Percentiles rank a stretch among this genome's conserved stretches.
These are phyloP conservation scores for Rhodosorus marinus DNA, from an alignment of 23 red algal genomes.

Conservation along the genomic window DNA sequence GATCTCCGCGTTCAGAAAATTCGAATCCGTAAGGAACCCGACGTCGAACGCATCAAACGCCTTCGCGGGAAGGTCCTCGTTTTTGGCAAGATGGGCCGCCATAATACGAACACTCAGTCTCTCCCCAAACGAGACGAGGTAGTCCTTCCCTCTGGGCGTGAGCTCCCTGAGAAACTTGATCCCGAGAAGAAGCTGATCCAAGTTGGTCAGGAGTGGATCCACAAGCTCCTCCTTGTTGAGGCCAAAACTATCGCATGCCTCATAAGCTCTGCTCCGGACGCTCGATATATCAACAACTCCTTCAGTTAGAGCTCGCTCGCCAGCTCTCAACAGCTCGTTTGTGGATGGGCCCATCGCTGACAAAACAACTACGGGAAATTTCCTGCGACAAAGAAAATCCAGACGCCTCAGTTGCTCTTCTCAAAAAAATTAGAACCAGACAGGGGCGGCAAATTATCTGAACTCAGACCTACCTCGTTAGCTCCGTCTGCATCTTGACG, in stretches of 20 bases:
- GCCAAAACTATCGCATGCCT: constrained; percentile 53
- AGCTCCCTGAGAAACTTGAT: constrained; percentile 96
- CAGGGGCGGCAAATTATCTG: too few species aligned
- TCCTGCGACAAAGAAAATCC: too few species aligned
- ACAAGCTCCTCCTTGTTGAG: constrained; percentile 68
- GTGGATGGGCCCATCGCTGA: constrained; percentile 89
- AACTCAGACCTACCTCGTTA: too few species aligned
- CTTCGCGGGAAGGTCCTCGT: constrained; percentile 43
- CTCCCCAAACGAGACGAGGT: constrained; percentile 85
- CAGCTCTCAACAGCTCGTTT: constrained; percentile 76
- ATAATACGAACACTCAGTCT: constrained; percentile 80
- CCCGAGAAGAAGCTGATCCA: constrained; percentile 90
- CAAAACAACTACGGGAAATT: constrained; percentile 72
- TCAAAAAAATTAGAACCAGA: too few species aligned
- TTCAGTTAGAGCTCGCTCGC: constrained; percentile 32
- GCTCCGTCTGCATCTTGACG: constrained; percentile 32
- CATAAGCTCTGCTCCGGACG: constrained; percentile 67
- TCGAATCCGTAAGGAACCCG: constrained; percentile 73
- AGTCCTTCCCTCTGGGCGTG: constrained; percentile 60
- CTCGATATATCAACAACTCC: constrained; percentile 77
- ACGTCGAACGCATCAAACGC: constrained; percentile 78
- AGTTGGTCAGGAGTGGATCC: constrained; percentile 72
- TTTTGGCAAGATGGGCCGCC: constrained; percentile 61
- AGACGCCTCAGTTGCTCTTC: too few species aligned
- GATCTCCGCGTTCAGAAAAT: constrained; percentile 72